Evolutionary conservation across 2,329 filamentous ascomycete species (phyloP), one percentile per base, ranked within the genome.

Genomic region (Monosporascus sp.): DNA sequence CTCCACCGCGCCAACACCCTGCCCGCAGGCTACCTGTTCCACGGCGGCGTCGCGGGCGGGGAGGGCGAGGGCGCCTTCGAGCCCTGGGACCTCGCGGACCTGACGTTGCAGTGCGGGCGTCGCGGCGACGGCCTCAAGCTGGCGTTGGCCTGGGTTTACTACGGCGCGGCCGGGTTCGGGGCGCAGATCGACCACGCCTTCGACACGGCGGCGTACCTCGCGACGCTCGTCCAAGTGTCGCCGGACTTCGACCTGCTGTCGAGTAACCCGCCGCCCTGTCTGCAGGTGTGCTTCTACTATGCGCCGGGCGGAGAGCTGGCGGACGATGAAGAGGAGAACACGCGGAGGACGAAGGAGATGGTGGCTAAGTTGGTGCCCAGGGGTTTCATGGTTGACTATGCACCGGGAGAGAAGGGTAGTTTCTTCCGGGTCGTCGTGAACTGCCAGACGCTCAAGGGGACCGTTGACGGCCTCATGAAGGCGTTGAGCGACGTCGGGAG

Each of bases 221-320:
- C 87, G 1, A 66, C 65, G 0, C 69, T 85, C 1, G 66, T 97
- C 2, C 70, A 75, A 5, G 47, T 72, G 15, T 76, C 78, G 43
- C 66, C 72, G 0, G 75, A 89, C 60, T 88, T 97, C 61, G 73
- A 81, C 18, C 76, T 96, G 17, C 82, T 96, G 3, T 89, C 84
- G 11, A 78, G 82, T 52, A 86, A 88, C 62, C 89, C 90, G 25
- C 86, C 92, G 47, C 89, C 90, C 0, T 97, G 93, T 71, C 74
- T 96, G 67, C 94, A 97, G 72, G 88, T 97, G 22, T 97, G 93
- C 75, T 97, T 97, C 70, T 96, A 96, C 69, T 91, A 89, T 64
- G 83, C 86, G 0, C 82, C 82, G 0, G 75, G 75, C 1, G 82
- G 84, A 2, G 62, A 69, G 53, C 58, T 88, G 44, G 61, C 69